These are phyloP conservation scores for Elsinoe australis DNA, from an alignment of 2,329 filamentous ascomycete species.

Conservation along the genomic window DNA sequence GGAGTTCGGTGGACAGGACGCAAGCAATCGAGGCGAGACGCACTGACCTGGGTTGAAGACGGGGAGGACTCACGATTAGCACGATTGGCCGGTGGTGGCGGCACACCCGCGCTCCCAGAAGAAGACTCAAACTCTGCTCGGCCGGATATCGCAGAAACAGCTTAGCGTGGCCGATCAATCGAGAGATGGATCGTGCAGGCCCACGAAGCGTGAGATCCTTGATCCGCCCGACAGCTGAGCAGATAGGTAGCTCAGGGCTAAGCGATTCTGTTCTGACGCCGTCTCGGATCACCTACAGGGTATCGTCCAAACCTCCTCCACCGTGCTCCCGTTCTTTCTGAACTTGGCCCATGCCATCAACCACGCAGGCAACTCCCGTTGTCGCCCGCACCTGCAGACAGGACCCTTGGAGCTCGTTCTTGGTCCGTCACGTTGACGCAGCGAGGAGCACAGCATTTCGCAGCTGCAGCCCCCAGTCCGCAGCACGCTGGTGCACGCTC, in stretches of 20 bases:
- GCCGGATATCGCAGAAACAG: conserved; percentile 12
- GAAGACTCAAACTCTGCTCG: conserved; percentile 13
- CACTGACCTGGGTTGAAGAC: conserved; percentile 15
- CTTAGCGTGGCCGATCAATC: conserved; percentile 18
- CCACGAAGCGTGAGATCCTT: conserved; percentile 13
- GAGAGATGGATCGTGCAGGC: conserved; percentile 16
- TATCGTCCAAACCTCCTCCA: not conserved
- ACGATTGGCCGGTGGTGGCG: conserved; percentile 15
- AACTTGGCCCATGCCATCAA: no score
- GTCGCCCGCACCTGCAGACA: no score
- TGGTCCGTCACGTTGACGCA: no score
- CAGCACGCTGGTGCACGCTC: no score
- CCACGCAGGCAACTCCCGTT: not conserved
- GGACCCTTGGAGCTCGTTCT: no score
- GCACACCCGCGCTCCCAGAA: conserved; percentile 12
- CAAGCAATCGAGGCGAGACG: conserved; percentile 16
- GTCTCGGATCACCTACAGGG: conserved; percentile 16
- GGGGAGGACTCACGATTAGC: conserved; percentile 16
- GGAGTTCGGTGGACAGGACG: not conserved
- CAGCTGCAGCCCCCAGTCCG: no score
- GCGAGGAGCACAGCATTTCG: no score
- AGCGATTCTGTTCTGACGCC: conserved; percentile 13
- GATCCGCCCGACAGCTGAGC: conserved; percentile 12
- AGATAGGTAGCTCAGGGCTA: no score
- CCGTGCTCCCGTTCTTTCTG: no score